A percentile compares a stretch with the other conserved stretches of the same genome.
Evolutionary conservation across 495 filamentous ascomycete genomes (phyloP).

Genomic region (Tricharina praecox): DNA sequence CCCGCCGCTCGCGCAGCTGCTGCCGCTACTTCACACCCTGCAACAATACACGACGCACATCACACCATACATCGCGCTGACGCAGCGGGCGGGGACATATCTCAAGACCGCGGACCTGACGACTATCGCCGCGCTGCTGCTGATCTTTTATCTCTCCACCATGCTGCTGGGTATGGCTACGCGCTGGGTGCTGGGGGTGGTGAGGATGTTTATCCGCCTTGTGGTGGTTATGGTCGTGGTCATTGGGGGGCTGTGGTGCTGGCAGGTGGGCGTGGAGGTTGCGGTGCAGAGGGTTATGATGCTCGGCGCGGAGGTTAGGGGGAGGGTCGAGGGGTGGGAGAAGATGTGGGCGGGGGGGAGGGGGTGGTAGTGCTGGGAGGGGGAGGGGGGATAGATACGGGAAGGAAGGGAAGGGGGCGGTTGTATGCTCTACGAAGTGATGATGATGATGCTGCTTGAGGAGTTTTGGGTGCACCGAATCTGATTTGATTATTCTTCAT

Average conservation of each 20-base stretch:
- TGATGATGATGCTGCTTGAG: no score
- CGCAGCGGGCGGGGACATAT: no score
- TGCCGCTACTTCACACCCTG: no score
- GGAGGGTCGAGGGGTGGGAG: neutral
- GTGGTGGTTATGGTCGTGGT: neutral
- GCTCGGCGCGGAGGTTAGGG: neutral
- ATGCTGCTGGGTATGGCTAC: constrained; percentile 20
- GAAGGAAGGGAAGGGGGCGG: no score
- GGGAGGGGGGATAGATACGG: no score
- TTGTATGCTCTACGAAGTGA: no score
- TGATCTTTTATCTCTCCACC: constrained; percentile 23
- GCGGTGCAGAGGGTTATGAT: neutral
- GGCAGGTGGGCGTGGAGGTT: neutral
- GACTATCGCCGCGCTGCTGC: constrained; percentile 17
- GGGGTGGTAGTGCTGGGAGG: neutral
- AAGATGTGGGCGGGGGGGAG: neutral
- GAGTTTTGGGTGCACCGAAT: no score
- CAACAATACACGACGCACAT: no score
- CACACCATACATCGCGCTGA: no score
- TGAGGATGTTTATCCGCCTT: neutral
- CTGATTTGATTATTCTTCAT: no score
- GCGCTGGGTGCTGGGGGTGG: constrained; percentile 11
- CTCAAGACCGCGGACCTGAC: constrained; percentile 20
- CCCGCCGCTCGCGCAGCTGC: no score
- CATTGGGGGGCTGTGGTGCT: neutral